Conservation (phyloP, 2,329 filamentous ascomycete genomes). For the Septoria linicola region DNA sequence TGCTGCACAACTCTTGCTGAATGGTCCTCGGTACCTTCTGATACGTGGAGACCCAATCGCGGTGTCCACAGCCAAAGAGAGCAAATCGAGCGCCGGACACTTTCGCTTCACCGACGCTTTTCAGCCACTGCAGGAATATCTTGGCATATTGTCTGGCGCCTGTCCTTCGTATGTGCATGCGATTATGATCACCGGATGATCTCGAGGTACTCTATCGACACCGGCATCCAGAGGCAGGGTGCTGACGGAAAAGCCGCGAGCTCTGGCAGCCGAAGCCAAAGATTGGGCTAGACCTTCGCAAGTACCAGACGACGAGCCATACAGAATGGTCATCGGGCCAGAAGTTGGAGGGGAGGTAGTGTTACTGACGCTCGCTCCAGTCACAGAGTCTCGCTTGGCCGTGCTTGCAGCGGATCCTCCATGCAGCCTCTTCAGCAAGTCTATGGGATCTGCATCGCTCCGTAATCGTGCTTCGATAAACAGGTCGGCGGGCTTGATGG, state of each 20-base stretch:
- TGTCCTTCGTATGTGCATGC: constrained; percentile 73
- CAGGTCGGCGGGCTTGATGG: constrained; percentile 64
- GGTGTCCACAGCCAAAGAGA: constrained; percentile 68
- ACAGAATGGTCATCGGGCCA: constrained; percentile 61
- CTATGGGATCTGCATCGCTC: constrained; percentile 51
- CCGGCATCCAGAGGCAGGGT: constrained; percentile 62
- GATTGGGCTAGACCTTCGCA: constrained; percentile 68
- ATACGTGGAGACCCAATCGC: constrained; percentile 60
- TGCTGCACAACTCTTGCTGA: constrained; percentile 53
- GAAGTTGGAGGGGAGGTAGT: not conserved
- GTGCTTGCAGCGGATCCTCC: constrained; percentile 60
- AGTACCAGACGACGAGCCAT: constrained; percentile 72
- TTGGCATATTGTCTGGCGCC: constrained; percentile 70
- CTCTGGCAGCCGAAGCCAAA: constrained; percentile 58
- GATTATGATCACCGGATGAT: constrained; percentile 64
- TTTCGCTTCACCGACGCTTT: constrained; percentile 41
- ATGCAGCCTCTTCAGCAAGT: constrained; percentile 56
- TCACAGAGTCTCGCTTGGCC: constrained; percentile 45
- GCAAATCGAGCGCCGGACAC: constrained; percentile 60
- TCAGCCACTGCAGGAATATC: constrained; percentile 67
- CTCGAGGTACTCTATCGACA: constrained; percentile 58
- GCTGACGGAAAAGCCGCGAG: constrained; percentile 59
- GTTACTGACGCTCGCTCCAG: too few species aligned
- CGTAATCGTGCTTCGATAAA: constrained; percentile 60
- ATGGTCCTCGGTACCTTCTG: constrained; percentile 66